Conservation (phyloP, 192 early-diverging fungal genomes). For the Mycoemilia scoparia region DNA sequence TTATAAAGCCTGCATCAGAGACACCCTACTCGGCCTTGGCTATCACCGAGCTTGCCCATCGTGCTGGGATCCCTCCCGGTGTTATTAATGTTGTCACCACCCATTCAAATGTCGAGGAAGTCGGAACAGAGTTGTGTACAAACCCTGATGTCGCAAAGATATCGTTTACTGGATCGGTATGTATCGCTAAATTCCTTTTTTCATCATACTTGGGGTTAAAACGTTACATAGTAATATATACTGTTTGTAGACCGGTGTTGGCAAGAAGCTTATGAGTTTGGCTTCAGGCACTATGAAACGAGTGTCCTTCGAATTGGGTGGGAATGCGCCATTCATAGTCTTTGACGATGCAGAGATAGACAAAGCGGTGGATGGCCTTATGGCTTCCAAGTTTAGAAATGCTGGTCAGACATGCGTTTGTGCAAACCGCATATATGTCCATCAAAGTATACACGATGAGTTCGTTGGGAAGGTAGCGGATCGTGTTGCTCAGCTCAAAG, state of each 20-base stretch:
- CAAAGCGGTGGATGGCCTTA: slow-evolving; percentile 14
- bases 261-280: slow-evolving; percentile 28
- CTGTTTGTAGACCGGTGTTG: slow-evolving; percentile 12
- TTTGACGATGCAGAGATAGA: slow-evolving; percentile 30
- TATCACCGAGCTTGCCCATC: slow-evolving; percentile 27
- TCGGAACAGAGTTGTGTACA: slow-evolving; percentile 24
- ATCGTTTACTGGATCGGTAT: slow-evolving; percentile 40
- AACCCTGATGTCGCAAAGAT: slow-evolving; percentile 28
- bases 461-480: slow-evolving; percentile 45
- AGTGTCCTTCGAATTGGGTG: slow-evolving; percentile 37
- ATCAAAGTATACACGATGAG: slow-evolving; percentile 38
- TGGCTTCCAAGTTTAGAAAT: slow-evolving; percentile 37
- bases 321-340: slow-evolving; percentile 38
- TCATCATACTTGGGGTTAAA: neutral
- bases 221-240: neutral
- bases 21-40: slow-evolving; percentile 37
- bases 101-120: slow-evolving; percentile 19
- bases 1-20: slow-evolving; percentile 34
- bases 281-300: slow-evolving; percentile 29
- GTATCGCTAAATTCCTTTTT: slow-evolving; percentile 33
- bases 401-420: slow-evolving; percentile 61
- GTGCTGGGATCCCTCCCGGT: slow-evolving; percentile 30
- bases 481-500: slow-evolving; percentile 34
- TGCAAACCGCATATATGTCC: slow-evolving; percentile 49
- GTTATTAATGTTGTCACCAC: slow-evolving; percentile 30